A percentile compares a stretch with the other conserved stretches of the same genome.
Evolutionary conservation across 2,329 filamentous ascomycete genomes (phyloP).

Genomic region (Alternaria alternata): DNA sequence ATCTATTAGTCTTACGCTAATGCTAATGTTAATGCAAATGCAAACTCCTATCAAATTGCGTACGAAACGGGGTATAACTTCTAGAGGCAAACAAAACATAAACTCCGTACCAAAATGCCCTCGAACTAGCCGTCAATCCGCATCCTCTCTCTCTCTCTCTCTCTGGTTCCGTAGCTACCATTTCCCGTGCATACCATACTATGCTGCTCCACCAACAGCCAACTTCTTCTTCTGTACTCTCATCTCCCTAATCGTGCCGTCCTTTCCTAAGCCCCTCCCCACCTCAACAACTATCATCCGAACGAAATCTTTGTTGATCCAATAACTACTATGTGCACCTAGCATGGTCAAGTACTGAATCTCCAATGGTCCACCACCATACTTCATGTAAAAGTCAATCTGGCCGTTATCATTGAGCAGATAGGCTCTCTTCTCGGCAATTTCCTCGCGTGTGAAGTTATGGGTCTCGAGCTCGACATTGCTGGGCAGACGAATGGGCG

Average conservation of each 20-base stretch:
- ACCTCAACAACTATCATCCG: constrained; percentile 88
- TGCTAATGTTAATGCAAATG: not conserved
- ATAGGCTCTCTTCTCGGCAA: constrained; percentile 87
- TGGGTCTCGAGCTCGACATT: constrained; percentile 92
- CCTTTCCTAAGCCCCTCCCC: constrained; percentile 74
- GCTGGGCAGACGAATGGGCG: constrained; percentile 53
- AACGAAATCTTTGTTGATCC: constrained; percentile 87
- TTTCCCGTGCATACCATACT: not conserved
- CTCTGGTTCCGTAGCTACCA: not conserved
- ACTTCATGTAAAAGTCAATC: constrained; percentile 87
- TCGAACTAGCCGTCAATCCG: not conserved
- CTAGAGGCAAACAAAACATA: not conserved
- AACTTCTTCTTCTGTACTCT: constrained; percentile 62
- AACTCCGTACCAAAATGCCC: not conserved
- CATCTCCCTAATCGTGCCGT: constrained; percentile 62
- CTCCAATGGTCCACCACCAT: constrained; percentile 85
- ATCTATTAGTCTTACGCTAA: not conserved
- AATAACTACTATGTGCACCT: constrained; percentile 93
- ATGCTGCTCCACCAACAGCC: constrained; percentile 10
- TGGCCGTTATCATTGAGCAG: constrained; percentile 96
- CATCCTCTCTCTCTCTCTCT: not conserved
- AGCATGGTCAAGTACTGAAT: constrained; percentile 98
- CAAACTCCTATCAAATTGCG: not conserved
- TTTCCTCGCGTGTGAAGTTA: constrained; percentile 90
- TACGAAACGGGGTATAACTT: constrained; percentile 5